A percentile compares a stretch with the other conserved stretches of the same genome.
Evolutionary conservation across 441 rosid species (phyloP).

Genomic region (Gossypium davidsonii): DNA sequence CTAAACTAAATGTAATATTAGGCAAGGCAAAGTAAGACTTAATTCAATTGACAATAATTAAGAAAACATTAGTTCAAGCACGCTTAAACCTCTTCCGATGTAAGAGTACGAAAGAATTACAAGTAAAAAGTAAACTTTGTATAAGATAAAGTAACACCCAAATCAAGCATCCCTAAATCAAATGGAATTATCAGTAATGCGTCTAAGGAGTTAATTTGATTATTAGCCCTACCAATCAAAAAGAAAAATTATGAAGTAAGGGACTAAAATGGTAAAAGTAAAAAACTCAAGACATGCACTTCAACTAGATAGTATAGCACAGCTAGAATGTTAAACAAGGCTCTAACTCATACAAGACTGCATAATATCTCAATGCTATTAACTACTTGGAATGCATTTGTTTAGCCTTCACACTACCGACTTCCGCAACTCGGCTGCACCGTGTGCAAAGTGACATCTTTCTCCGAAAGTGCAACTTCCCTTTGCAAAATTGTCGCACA

Average conservation of each 20-base stretch:
- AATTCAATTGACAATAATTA: too few relatives aligned
- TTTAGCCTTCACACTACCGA: constrained; percentile 24
- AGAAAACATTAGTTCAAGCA: too few relatives aligned
- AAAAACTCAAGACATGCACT: background rate
- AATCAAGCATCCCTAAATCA: too few relatives aligned
- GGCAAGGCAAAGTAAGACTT: too few relatives aligned
- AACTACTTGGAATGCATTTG: background rate
- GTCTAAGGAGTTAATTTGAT: background rate
- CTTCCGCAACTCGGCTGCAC: constrained; percentile 52
- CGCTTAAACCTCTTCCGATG: too few relatives aligned
- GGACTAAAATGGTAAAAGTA: background rate
- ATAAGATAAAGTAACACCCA: too few relatives aligned
- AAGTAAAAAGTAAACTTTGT: too few relatives aligned
- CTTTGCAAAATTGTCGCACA: constrained; percentile 46
- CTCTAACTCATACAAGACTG: constrained; percentile 21
- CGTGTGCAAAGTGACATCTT: constrained; percentile 59
- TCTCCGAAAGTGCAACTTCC: constrained; percentile 58
- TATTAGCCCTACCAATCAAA: background rate
- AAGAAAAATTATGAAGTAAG: background rate
- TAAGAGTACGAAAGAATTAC: too few relatives aligned
- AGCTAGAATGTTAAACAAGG: constrained; percentile 12
- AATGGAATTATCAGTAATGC: too few relatives aligned
- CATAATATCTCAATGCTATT: constrained; percentile 9
- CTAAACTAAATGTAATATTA: too few relatives aligned
- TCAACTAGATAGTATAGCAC: constrained; percentile 18